Conservation (phyloP, 106 monocot genomes). For the Triglochin maritima region DNA sequence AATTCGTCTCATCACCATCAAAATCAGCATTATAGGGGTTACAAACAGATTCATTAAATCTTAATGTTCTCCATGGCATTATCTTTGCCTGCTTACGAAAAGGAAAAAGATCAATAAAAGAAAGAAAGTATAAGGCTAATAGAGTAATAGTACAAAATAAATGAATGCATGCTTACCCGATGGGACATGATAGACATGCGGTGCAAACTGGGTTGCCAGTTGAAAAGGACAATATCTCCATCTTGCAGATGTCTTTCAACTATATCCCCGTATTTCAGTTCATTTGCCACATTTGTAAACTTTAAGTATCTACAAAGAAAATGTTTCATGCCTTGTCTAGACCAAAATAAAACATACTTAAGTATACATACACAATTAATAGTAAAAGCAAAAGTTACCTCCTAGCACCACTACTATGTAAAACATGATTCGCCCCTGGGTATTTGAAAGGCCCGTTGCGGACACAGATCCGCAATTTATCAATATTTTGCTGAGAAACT, state of each 20-base stretch:
- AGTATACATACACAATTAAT: no score
- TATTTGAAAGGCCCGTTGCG: constrained; percentile 83
- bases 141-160: constrained; percentile 3
- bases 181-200: constrained; percentile 99
- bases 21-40: constrained; percentile 99
- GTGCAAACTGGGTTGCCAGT: constrained; percentile 97
- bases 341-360: no score
- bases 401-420: constrained; percentile 46
- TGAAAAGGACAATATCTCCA: constrained; percentile 97
- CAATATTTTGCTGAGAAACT: constrained; percentile 80
- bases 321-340: no score
- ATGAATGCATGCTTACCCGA: constrained; percentile 33
- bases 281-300: constrained; percentile 61
- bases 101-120: neutral
- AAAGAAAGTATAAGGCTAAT: neutral
- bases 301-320: constrained; percentile 58
- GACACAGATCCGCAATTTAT: constrained; percentile 77
- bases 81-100: constrained; percentile 41
- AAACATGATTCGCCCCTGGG: constrained; percentile 86
- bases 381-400: constrained; percentile 25
- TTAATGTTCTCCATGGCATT: constrained; percentile 95
- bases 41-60: constrained; percentile 99
- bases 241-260: constrained; percentile 94
- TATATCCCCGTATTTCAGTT: constrained; percentile 72
- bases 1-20: constrained; percentile 99